Evolutionary conservation across 441 rosid species (phyloP).

Genomic region (Flueggea neowawraea): DNA sequence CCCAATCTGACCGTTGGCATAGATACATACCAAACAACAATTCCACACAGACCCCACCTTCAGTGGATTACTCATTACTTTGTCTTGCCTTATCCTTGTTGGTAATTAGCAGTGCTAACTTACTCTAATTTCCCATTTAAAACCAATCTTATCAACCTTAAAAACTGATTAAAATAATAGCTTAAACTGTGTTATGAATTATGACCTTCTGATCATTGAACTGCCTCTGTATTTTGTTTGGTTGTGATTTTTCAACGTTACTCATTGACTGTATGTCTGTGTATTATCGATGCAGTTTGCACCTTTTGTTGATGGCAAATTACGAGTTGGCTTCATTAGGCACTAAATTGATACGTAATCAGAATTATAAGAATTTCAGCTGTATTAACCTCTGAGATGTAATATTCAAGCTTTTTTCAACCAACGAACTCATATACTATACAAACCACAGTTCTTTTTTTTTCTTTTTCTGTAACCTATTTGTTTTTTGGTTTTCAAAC

Average conservation of each 20-base stretch:
- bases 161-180: slow-evolving; percentile 1
- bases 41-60: slow-evolving; percentile 16
- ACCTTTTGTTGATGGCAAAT: no score
- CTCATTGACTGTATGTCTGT: no score
- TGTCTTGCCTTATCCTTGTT: slow-evolving; percentile 1
- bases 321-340: no score
- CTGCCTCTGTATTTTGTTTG: not conserved
- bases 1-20: slow-evolving; percentile 43
- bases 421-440: no score
- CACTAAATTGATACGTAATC: no score
- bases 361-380: no score
- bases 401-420: no score
- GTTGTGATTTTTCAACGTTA: not conserved
- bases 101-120: not conserved
- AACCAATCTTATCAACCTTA: slow-evolving; percentile 29
- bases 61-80: slow-evolving; percentile 4
- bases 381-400: no score
- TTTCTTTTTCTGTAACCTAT: no score
- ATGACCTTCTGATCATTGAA: not conserved
- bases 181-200: not conserved
- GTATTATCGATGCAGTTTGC: no score
- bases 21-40: slow-evolving; percentile 40
- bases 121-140: slow-evolving; percentile 8
- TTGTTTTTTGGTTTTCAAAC: no score
- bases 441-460: no score